A percentile compares a stretch with the other conserved stretches of the same genome.
Conservation (phyloP, 2,329 filamentous ascomycete genomes). For the Trichocomaceae sp. region DNA sequence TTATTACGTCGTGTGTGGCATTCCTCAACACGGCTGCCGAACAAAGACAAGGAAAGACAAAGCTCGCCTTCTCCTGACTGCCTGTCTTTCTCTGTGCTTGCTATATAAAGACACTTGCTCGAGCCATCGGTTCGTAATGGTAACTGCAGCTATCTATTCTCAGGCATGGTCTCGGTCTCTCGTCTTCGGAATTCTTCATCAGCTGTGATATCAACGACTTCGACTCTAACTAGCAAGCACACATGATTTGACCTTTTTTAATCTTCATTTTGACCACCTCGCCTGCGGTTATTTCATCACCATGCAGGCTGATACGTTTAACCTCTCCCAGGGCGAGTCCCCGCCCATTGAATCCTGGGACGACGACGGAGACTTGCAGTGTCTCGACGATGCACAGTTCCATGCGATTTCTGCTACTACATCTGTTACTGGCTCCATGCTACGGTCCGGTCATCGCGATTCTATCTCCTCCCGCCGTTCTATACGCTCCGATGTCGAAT, state of each 20-base stretch:
- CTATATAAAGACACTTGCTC: background rate
- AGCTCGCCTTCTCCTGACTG: background rate
- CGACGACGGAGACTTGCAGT: conserved; percentile 44
- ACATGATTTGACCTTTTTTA: background rate
- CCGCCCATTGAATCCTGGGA: conserved; percentile 45
- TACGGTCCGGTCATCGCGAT: conserved; percentile 53
- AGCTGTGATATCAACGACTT: background rate
- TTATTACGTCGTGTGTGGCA: background rate
- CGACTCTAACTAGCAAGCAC: background rate
- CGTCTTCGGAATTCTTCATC: background rate
- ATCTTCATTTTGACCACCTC: background rate
- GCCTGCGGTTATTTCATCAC: conserved; percentile 7
- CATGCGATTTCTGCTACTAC: conserved; percentile 41
- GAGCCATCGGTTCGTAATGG: background rate
- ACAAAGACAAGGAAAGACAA: background rate
- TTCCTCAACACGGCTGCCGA: conserved; percentile 10
- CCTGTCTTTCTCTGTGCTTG: background rate
- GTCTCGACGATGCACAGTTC: conserved; percentile 41
- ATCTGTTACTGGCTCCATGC: conserved; percentile 37
- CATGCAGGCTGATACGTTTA: conserved; percentile 36
- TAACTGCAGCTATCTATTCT: background rate
- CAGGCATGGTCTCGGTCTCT: background rate
- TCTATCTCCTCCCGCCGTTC: conserved; percentile 77
- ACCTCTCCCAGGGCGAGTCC: conserved; percentile 26
- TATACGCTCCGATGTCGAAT: conserved; percentile 74